These are phyloP conservation scores for Phytophthora litchii DNA, from an alignment of 352 stramenopile species.

Conservation along the genomic window DNA sequence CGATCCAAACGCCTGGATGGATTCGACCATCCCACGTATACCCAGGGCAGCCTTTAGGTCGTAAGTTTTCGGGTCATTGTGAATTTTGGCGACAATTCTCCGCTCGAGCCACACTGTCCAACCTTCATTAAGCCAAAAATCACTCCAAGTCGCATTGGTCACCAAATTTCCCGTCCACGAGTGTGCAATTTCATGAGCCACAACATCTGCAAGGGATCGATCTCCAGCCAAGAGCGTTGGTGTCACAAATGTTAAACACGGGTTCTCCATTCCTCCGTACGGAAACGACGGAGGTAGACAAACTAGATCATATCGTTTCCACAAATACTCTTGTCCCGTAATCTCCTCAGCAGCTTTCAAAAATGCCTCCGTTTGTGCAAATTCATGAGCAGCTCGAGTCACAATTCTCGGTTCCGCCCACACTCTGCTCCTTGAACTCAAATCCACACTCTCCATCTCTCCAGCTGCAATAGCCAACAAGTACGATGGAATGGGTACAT, in stretches of 20 bases:
- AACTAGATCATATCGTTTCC: constrained; percentile 96
- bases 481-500: constrained; percentile 94
- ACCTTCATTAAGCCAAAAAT: constrained; percentile 99
- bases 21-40: constrained; percentile 39
- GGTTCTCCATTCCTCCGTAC: constrained; percentile 75
- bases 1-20: constrained; percentile 52
- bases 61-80: constrained; percentile 46
- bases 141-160: constrained; percentile 94
- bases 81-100: constrained; percentile 91
- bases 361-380: constrained; percentile 94
- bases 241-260: constrained; percentile 95
- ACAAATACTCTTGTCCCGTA: constrained; percentile 92
- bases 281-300: constrained; percentile 95
- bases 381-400: constrained; percentile 92
- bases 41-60: constrained; percentile 60
- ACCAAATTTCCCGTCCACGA: constrained; percentile 97
- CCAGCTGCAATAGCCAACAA: constrained; percentile 93
- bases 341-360: constrained; percentile 93
- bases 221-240: constrained; percentile 95
- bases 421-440: constrained; percentile 85
- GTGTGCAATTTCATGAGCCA: constrained; percentile 97
- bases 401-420: constrained; percentile 95
- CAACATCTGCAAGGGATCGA: constrained; percentile 93
- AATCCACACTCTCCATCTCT: constrained; percentile 86
- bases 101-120: constrained; percentile 97